phyloP scores from a whole-genome alignment of 2,329 filamentous ascomycete genomes.

The Cladosporium phlei region DNA sequence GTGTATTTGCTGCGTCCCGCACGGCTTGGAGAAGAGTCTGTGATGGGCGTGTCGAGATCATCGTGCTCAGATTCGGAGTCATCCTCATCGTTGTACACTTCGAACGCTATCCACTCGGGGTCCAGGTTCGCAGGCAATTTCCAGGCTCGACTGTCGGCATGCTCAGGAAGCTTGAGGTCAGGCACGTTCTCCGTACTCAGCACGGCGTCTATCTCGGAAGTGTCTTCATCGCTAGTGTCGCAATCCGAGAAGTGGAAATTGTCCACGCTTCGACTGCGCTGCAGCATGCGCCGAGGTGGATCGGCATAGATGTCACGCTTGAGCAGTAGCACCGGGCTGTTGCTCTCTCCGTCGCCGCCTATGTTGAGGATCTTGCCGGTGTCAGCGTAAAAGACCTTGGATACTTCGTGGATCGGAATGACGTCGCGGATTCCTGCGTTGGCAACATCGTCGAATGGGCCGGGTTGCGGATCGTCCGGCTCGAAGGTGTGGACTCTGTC shows the following conservation, averaged over 20 bases:
- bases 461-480: constrained; percentile 52
- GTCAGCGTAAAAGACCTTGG: constrained; percentile 90
- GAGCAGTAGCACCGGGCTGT: constrained; percentile 68
- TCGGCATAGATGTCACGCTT: constrained; percentile 65
- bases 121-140: constrained; percentile 70
- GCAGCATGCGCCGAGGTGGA: constrained; percentile 56
- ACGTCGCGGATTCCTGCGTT: constrained; percentile 62
- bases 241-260: neutral
- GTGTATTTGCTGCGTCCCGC: constrained; percentile 16
- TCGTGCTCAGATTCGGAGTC: constrained; percentile 45
- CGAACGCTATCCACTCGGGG: constrained; percentile 85
- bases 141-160: constrained; percentile 38
- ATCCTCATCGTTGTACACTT: constrained; percentile 68
- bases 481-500: constrained; percentile 64
- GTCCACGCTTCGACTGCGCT: constrained; percentile 24
- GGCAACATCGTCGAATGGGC: constrained; percentile 56
- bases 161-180: neutral
- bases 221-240: neutral
- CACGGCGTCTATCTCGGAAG: neutral
- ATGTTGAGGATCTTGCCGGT: constrained; percentile 88
- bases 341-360: constrained; percentile 61
- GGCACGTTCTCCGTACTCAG: neutral
- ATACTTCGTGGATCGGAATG: constrained; percentile 68
- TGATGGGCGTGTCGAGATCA: constrained; percentile 33
- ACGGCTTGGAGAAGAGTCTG: constrained; percentile 16